These are phyloP conservation scores for Lagenaria siceraria DNA, from an alignment of 306 rosid genomes.

Conservation along the genomic window DNA sequence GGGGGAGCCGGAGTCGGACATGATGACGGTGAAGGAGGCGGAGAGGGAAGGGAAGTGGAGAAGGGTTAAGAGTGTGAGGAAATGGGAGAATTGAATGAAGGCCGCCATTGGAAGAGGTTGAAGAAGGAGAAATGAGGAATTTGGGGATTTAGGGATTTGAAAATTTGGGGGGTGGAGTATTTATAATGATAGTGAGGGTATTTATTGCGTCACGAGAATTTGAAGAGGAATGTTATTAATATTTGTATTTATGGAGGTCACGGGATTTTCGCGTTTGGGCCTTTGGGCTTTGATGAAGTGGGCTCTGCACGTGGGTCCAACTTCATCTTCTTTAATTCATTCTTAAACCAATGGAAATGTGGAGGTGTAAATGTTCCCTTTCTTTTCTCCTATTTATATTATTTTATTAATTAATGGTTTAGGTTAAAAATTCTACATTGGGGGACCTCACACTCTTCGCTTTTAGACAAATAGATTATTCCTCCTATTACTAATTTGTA, in stretches of 20 bases:
- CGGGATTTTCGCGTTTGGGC: conserved; percentile 34
- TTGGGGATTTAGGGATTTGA: not conserved
- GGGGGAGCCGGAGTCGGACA: conserved; percentile 52
- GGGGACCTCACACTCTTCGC: too few species aligned
- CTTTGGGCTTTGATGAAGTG: not conserved
- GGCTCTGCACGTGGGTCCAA: conserved; percentile 7
- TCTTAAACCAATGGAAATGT: not conserved
- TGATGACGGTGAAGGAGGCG: conserved; percentile 45
- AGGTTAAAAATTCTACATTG: too few species aligned
- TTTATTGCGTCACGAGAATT: conserved; percentile 50
- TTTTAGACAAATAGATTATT: too few species aligned
- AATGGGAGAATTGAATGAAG: not conserved
- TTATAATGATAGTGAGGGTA: not conserved
- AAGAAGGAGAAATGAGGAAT: not conserved
- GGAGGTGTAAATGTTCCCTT: too few species aligned
- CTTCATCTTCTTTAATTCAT: not conserved
- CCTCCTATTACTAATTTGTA: too few species aligned
- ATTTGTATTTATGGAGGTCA: conserved; percentile 45
- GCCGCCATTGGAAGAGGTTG: conserved; percentile 28
- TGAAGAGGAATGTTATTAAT: conserved; percentile 1
- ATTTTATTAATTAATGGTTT: too few species aligned
- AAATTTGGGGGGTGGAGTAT: not conserved
- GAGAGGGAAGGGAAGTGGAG: conserved; percentile 2
- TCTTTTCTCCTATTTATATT: too few species aligned
- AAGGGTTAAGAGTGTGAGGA: not conserved